These are phyloP conservation scores for Penstemon newberryi DNA, from an alignment of 257 asterid species.

Conservation along the genomic window DNA sequence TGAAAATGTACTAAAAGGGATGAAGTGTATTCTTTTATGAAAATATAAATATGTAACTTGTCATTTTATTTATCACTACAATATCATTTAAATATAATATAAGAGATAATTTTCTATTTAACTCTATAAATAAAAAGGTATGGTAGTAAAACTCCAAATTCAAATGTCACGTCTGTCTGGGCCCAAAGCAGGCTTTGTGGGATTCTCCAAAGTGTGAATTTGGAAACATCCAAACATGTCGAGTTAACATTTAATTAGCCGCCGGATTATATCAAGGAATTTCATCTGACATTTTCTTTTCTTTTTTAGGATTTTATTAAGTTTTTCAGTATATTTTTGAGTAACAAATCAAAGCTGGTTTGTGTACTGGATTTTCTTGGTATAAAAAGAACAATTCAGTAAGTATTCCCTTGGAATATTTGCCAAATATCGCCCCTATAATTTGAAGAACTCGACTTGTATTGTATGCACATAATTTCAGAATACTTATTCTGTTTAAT, in stretches of 20 bases:
- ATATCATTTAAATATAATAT: too few species aligned
- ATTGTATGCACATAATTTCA: too few species aligned
- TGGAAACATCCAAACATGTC: conserved; percentile 45
- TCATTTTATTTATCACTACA: too few species aligned
- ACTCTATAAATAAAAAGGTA: not conserved
- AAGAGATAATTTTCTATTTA: too few species aligned
- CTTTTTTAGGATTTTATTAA: not conserved
- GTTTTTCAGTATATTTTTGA: not conserved
- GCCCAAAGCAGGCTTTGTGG: conserved; percentile 29
- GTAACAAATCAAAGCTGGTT: conserved; percentile 17
- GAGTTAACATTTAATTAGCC: conserved; percentile 27
- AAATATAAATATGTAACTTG: too few species aligned
- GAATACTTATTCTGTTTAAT: not conserved
- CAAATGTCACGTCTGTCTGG: conserved; percentile 43
- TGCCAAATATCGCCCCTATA: conserved; percentile 18
- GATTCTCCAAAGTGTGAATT: conserved; percentile 37
- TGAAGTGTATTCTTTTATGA: too few species aligned
- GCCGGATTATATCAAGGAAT: conserved; percentile 20
- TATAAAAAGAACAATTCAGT: conserved; percentile 27
- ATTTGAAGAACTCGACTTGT: not conserved
- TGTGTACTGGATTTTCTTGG: conserved; percentile 28
- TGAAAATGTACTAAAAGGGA: too few species aligned
- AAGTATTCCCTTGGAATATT: conserved; percentile 30
- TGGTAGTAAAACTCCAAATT: conserved; percentile 18
- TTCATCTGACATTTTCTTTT: not conserved